These are phyloP conservation scores for Sphagnum fallax DNA, from an alignment of 228 moss, liverwort and hornwort species.

Conservation along the genomic window DNA sequence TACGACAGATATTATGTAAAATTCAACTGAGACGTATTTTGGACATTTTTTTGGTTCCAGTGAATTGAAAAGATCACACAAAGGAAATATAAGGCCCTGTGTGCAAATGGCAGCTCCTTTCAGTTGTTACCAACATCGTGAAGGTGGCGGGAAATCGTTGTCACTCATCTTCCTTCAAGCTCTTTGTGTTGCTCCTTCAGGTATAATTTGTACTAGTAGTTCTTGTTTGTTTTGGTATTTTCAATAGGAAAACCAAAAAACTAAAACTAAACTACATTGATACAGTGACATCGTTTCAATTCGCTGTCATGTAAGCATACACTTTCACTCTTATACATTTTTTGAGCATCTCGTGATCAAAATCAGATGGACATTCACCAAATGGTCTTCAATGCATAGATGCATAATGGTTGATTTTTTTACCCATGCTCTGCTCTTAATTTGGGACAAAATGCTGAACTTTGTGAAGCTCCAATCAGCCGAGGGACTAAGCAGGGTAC, in stretches of 20 bases:
- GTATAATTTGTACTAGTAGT: constrained; percentile 9
- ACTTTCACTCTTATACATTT: not conserved
- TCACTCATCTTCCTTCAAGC: constrained; percentile 56
- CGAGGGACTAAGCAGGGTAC: constrained; percentile 19
- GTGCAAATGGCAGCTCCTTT: constrained; percentile 61
- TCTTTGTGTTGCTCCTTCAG: constrained; percentile 68
- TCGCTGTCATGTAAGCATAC: not conserved
- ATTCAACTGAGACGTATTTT: not conserved
- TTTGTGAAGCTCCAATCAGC: constrained; percentile 70
- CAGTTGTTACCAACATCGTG: constrained; percentile 69
- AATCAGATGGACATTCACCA: too few relatives aligned
- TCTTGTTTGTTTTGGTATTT: not conserved
- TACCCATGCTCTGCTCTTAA: too few relatives aligned
- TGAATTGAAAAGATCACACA: too few relatives aligned
- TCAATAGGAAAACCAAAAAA: too few relatives aligned
- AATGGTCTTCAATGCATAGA: too few relatives aligned
- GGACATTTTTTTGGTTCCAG: not conserved
- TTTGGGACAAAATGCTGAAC: too few relatives aligned
- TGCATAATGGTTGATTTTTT: too few relatives aligned
- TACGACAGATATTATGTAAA: not conserved
- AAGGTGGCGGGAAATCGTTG: constrained; percentile 48
- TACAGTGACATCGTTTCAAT: too few relatives aligned
- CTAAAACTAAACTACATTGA: too few relatives aligned
- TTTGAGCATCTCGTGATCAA: not conserved
- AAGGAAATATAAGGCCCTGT: too few relatives aligned